phyloP scores from a whole-genome alignment of 1,284 basidiomycete species.

The Naganishia liquefaciens region DNA sequence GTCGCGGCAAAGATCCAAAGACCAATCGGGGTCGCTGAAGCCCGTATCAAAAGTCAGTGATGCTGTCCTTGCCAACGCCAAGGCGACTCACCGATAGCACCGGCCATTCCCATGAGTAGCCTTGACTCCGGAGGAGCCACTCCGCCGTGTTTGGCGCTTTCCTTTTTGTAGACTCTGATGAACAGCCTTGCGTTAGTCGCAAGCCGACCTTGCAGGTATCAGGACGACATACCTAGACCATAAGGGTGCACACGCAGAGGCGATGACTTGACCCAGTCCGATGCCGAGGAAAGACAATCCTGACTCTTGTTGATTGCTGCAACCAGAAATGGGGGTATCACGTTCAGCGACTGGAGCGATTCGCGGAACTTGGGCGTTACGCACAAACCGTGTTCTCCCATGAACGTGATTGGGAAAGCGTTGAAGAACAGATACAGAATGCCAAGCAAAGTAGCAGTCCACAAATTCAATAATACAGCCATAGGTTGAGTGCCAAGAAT shows the following conservation, averaged over 20 bases:
- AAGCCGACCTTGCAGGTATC: too few relatives aligned
- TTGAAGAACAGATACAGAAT: conserved; percentile 72
- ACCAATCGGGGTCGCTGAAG: conserved; percentile 62
- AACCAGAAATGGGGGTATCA: not conserved
- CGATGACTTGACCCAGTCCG: conserved; percentile 66
- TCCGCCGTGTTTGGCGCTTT: conserved; percentile 53
- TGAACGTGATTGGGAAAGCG: conserved; percentile 68
- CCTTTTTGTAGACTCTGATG: conserved; percentile 22
- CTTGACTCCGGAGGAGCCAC: conserved; percentile 67
- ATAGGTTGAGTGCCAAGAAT: conserved; percentile 70
- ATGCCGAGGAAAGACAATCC: conserved; percentile 73
- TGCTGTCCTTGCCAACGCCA: not conserved
- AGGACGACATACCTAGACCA: conserved; percentile 61
- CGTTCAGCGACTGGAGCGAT: not conserved
- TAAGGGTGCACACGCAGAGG: conserved; percentile 61
- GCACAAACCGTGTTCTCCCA: conserved; percentile 62
- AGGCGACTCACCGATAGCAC: conserved; percentile 58
- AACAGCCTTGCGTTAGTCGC: not conserved
- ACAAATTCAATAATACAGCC: conserved; percentile 68
- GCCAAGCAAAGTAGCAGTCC: conserved; percentile 67
- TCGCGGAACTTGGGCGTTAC: conserved; percentile 19
- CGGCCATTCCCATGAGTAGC: conserved; percentile 67
- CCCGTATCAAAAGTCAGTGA: not conserved
- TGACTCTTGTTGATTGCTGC: conserved; percentile 58
- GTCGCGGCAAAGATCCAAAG: conserved; percentile 75